Evolutionary conservation across 2,329 filamentous ascomycete species (phyloP).

Genomic region (Colletotrichum sp.): DNA sequence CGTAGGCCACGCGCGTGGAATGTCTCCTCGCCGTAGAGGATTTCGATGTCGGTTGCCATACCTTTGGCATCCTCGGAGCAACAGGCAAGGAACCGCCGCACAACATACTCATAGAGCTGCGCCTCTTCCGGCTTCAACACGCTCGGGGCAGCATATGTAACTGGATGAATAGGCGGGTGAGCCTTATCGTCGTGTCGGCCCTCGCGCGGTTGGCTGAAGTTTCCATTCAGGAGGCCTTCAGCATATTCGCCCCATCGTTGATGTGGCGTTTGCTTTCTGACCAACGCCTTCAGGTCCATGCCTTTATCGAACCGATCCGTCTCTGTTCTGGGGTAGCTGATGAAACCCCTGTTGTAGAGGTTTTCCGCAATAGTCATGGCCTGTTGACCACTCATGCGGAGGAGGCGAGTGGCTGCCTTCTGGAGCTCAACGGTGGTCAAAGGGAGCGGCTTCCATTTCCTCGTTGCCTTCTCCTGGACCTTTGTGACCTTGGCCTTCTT

Average conservation of each 20-base stretch:
- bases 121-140: conserved; percentile 71
- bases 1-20: conserved; percentile 85
- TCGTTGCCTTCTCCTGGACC: conserved; percentile 88
- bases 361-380: conserved; percentile 89
- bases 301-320: conserved; percentile 93
- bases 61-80: conserved; percentile 95
- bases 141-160: conserved; percentile 76
- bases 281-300: conserved; percentile 80
- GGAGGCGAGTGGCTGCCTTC: conserved; percentile 88
- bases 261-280: conserved; percentile 84
- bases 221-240: conserved; percentile 73
- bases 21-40: conserved; percentile 80
- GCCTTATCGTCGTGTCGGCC: conserved; percentile 95
- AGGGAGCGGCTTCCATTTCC: conserved; percentile 91
- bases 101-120: conserved; percentile 90
- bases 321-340: conserved; percentile 96
- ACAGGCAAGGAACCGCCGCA: conserved; percentile 90
- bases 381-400: conserved; percentile 88
- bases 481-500: conserved; percentile 81
- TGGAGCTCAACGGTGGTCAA: conserved; percentile 96
- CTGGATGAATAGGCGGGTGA: conserved; percentile 95
- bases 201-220: conserved; percentile 80
- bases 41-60: conserved; percentile 81
- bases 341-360: conserved; percentile 93
- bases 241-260: conserved; percentile 82